Evolutionary conservation across 2,329 filamentous ascomycete species (phyloP).

Genomic region (Byssothecium circinans): DNA sequence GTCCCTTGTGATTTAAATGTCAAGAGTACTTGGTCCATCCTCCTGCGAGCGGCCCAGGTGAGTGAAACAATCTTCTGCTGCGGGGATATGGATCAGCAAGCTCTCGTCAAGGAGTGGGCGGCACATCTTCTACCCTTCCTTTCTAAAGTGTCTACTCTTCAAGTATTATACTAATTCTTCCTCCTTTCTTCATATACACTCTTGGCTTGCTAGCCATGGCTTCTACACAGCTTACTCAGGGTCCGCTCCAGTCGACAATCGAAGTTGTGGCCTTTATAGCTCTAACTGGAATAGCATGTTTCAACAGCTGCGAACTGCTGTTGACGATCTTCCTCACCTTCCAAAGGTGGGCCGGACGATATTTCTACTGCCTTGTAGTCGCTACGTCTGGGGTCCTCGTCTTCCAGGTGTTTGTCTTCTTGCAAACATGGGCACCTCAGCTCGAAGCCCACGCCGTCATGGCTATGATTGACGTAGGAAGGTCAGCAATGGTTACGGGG

Average conservation of each 20-base stretch:
- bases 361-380: slow-evolving; percentile 9
- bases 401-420: slow-evolving; percentile 7
- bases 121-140: too few species aligned
- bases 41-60: neutral
- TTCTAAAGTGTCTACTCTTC: too few species aligned
- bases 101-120: neutral
- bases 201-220: neutral
- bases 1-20: neutral
- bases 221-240: neutral
- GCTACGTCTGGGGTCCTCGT: slow-evolving; percentile 6
- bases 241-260: slow-evolving; percentile 3
- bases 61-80: too few species aligned
- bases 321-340: slow-evolving; percentile 6
- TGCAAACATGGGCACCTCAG: neutral
- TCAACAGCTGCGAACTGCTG: slow-evolving; percentile 3
- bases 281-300: slow-evolving; percentile 4
- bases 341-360: slow-evolving; percentile 7
- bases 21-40: neutral
- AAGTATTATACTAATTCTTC: neutral
- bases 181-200: neutral
- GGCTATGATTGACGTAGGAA: slow-evolving; percentile 50
- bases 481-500: slow-evolving; percentile 61
- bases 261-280: slow-evolving; percentile 5
- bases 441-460: slow-evolving; percentile 18
- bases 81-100: neutral